A percentile compares a stretch with the other conserved stretches of the same genome.
Evolutionary conservation across 2,329 filamentous ascomycete genomes (phyloP).

Genomic region (Diaporthe nobilis): DNA sequence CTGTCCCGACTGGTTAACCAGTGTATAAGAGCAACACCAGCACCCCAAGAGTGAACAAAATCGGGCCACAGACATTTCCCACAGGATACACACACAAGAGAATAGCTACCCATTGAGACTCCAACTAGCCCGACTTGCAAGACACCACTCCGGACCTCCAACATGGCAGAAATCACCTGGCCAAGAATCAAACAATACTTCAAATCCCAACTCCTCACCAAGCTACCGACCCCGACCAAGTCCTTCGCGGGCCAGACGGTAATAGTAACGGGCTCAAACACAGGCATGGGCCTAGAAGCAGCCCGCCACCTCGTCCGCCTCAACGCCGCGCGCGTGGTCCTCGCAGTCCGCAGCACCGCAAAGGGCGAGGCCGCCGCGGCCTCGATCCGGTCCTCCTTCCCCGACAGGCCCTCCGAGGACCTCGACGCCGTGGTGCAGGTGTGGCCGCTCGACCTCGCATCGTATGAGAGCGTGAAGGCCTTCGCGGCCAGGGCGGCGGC

Average conservation of each 20-base stretch:
- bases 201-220: constrained; percentile 6
- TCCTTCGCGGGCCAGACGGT: constrained; percentile 47
- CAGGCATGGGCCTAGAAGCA: constrained; percentile 56
- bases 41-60: background rate
- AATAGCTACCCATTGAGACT: background rate
- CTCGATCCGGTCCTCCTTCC: constrained; percentile 47
- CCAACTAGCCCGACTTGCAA: background rate
- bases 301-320: constrained; percentile 54
- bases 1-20: background rate
- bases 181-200: constrained; percentile 4
- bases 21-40: background rate
- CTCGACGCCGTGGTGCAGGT: constrained; percentile 26
- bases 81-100: background rate
- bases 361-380: constrained; percentile 56
- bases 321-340: constrained; percentile 54
- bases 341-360: constrained; percentile 53
- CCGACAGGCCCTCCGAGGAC: background rate
- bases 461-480: constrained; percentile 23
- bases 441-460: constrained; percentile 40
- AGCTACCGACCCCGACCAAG: background rate
- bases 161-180: constrained; percentile 1
- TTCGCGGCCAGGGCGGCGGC: background rate
- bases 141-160: background rate
- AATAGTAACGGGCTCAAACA: constrained; percentile 58
- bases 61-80: too few relatives aligned